phyloP scores from a whole-genome alignment of 495 filamentous ascomycete genomes.

The Aspergillus heteromorphus region DNA sequence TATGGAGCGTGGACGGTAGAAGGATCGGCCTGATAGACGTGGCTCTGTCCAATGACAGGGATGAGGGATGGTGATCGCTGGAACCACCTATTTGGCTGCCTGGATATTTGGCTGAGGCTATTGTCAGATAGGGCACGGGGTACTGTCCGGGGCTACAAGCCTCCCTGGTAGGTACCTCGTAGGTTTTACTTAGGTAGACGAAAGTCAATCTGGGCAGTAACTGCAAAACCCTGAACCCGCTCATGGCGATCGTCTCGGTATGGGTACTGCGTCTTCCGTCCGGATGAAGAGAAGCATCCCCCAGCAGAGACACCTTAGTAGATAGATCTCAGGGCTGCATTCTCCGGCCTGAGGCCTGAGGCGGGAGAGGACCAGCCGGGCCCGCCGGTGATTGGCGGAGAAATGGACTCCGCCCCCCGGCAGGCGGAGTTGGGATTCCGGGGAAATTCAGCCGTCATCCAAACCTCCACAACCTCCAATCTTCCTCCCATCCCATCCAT shows the following conservation, averaged over 20 bases:
- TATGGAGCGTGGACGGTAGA: neutral
- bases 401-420: slow-evolving; percentile 19
- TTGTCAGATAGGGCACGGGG: neutral
- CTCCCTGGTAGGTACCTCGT: no score
- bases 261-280: no score
- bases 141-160: neutral
- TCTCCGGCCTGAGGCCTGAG: neutral
- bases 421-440: slow-evolving; percentile 12
- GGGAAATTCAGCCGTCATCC: slow-evolving; percentile 21
- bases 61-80: neutral
- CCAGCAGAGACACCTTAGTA: no score
- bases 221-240: no score
- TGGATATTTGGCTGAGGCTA: neutral
- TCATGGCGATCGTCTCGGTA: no score
- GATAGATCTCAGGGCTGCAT: no score
- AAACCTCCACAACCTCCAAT: neutral
- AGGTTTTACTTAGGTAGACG: no score
- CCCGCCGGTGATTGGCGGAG: slow-evolving; percentile 34
- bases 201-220: no score
- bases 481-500: neutral
- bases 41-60: neutral
- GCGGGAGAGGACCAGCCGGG: neutral
- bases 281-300: neutral
- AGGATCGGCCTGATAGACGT: neutral
- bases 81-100: neutral